Base-by-base conservation (phyloP, 768 basidiomycete species). In the Scleroderma bovista region DNA sequence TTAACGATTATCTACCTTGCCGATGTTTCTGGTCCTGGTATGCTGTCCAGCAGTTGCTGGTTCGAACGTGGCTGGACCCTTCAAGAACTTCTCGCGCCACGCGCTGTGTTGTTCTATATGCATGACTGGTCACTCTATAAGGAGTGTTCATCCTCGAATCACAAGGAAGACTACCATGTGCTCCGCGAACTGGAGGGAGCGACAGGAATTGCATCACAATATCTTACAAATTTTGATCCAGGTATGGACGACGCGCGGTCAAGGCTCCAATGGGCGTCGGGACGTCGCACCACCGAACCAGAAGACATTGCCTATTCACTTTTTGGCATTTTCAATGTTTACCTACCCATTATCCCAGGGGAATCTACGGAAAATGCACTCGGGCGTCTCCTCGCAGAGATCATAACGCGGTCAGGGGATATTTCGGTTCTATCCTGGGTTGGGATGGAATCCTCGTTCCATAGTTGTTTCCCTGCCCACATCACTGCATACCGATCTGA, bases 271-370 rank as follows among this genome's bases (percentile, higher is more conserved):
- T 45, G 44, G 44, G 44, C 19, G 26, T 31, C 44, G 7, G 6
- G 6, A 6, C 44, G 44, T 17, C 32, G 17, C 7, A 45, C 46
- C 7, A 36, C 46, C 6, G 11, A 16, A 9, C n/a, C n/a, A n/a
- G n/a, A n/a, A n/a, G n/a, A n/a, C n/a, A n/a, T n/a, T n/a, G n/a
- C n/a, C n/a, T n/a, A 32, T 33, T 29, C 40, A 12, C 41, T 42
- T 20, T 24, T 42, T 23, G 51, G 51, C 3, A 51, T 51, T 17
- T 51, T 51, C 44, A 41, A 23, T 26, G 20, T 56, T 42, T 15
- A 54, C 29, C 38, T 50, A 54, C 17, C 73, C 69, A 37, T 39
- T 66, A 19, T 60, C 34, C 47, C 48, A 19, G 50, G 50, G 2
- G 46, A 51, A 33, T 37, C 33, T 19, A 38, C 43, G 26, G 37